These are phyloP conservation scores for Kwoniella sp. DNA, from an alignment of 768 basidiomycete genomes.

Conservation along the genomic window DNA sequence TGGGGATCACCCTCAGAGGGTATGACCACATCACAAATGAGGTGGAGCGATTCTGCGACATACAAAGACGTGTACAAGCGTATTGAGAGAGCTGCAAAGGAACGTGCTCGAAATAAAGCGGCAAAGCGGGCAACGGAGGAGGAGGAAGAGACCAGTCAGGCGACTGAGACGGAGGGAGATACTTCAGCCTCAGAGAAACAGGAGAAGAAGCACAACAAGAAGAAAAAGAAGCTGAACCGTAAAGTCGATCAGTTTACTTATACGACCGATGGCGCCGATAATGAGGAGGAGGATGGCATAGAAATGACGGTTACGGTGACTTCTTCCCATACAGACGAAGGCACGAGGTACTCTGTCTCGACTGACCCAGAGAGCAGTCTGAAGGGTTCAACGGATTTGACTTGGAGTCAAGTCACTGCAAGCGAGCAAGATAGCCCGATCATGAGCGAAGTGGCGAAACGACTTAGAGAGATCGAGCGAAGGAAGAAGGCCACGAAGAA, in stretches of 20 bases:
- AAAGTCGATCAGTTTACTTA: neutral
- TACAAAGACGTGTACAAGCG: neutral
- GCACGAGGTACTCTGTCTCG: neutral
- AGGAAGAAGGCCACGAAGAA: neutral
- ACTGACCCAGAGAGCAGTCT: neutral
- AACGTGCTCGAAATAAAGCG: neutral
- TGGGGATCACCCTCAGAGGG: neutral
- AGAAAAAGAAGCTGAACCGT: neutral
- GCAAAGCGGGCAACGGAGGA: neutral
- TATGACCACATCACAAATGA: neutral
- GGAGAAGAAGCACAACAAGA: neutral
- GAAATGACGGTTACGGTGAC: neutral
- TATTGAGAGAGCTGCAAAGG: neutral
- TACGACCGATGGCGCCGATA: neutral
- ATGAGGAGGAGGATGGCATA: neutral
- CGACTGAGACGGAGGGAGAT: neutral
- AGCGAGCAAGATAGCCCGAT: neutral
- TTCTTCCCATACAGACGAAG: neutral
- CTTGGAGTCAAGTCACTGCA: neutral
- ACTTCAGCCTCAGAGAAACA: neutral
- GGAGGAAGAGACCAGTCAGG: neutral
- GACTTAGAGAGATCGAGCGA: neutral
- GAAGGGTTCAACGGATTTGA: neutral
- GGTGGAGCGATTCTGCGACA: neutral
- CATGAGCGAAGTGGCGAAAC: neutral